phyloP scores from a whole-genome alignment of 768 basidiomycete species.

The Mycena leptocephala region DNA sequence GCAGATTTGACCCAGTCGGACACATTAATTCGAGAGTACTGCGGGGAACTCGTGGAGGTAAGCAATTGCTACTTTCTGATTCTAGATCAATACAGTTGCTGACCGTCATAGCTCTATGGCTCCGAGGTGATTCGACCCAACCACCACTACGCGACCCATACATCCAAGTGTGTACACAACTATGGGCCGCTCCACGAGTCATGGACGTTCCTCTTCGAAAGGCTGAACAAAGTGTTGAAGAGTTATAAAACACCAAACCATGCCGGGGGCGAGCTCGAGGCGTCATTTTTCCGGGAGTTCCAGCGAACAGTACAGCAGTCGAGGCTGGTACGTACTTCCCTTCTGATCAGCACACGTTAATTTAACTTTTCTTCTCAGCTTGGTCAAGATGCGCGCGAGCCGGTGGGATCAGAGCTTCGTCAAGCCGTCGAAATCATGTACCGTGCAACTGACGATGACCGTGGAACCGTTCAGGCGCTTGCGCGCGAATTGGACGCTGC shows the following conservation, averaged over 20 bases:
- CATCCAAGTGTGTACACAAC: slow-evolving; percentile 40
- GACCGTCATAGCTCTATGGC: slow-evolving; percentile 55
- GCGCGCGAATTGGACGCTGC: slow-evolving; percentile 39
- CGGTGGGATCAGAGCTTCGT: not conserved
- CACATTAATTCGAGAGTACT: slow-evolving; percentile 40
- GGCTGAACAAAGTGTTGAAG: slow-evolving; percentile 55
- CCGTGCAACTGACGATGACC: slow-evolving; percentile 40
- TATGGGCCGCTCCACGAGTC: slow-evolving; percentile 56
- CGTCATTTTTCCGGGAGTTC: slow-evolving; percentile 45
- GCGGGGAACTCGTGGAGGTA: slow-evolving; percentile 38
- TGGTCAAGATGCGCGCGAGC: not conserved
- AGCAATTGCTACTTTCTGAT: no score
- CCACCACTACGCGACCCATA: slow-evolving; percentile 55
- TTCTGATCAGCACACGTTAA: not conserved
- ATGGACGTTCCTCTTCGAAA: slow-evolving; percentile 56
- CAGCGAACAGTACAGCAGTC: slow-evolving; percentile 36
- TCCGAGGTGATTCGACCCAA: slow-evolving; percentile 50
- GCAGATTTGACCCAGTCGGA: slow-evolving; percentile 33
- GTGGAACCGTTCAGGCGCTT: slow-evolving; percentile 34
- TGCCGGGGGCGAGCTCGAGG: slow-evolving; percentile 47
- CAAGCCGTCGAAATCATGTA: slow-evolving; percentile 37
- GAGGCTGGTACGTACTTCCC: slow-evolving; percentile 27
- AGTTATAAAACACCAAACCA: slow-evolving; percentile 53
- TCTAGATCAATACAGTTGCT: no score
- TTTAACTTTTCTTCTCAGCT: not conserved